Evolutionary conservation across 106 monocot species (phyloP).

Genomic region (Dactylorhiza incarnata): DNA sequence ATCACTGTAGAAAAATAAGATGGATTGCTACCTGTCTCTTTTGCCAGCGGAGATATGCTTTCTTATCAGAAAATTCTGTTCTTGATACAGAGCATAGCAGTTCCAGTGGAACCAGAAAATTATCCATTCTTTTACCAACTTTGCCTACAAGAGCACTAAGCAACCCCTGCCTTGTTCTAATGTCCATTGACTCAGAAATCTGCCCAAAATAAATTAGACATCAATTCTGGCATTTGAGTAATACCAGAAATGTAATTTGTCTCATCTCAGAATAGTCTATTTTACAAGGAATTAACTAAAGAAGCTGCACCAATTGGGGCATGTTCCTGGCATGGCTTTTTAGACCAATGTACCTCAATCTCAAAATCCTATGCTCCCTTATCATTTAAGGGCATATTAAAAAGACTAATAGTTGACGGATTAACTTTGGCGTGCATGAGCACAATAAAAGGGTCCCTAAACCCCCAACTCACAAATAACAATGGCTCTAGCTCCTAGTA

Average conservation of each 20-base stretch:
- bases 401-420: neutral
- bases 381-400: neutral
- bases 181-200: conserved; percentile 92
- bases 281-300: neutral
- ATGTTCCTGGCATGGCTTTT: neutral
- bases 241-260: neutral
- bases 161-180: conserved; percentile 86
- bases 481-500: neutral
- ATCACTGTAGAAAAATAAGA: neutral
- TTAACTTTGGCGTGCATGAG: no score
- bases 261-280: no score
- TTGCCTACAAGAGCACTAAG: conserved; percentile 78
- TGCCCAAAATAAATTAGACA: conserved; percentile 11
- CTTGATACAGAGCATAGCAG: conserved; percentile 76
- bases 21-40: conserved; percentile 68
- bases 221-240: neutral
- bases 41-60: conserved; percentile 90
- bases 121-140: conserved; percentile 95
- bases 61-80: conserved; percentile 91
- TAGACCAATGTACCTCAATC: neutral
- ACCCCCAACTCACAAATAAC: neutral
- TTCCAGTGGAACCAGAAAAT: conserved; percentile 81
- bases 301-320: neutral
- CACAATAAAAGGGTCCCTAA: no score
- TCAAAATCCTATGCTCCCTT: neutral